Percentiles rank a stretch among this genome's conserved stretches.
These are phyloP conservation scores for Globisporangium emineosum DNA, from an alignment of 352 stramenopile genomes.

Conservation along the genomic window DNA sequence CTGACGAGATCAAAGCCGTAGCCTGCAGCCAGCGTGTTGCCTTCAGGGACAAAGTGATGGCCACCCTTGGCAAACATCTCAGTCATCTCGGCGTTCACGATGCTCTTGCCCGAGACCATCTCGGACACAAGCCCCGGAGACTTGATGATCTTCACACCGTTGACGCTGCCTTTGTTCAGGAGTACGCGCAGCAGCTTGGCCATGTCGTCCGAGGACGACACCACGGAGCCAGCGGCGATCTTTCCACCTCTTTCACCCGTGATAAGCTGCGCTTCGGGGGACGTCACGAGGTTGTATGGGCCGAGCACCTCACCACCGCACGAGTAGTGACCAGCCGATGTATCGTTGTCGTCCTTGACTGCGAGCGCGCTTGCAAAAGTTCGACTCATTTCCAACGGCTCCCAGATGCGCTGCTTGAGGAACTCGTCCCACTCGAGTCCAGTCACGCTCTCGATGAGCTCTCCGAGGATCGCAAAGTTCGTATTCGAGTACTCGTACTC, in stretches of 20 bases:
- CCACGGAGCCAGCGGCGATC: conserved; percentile 40
- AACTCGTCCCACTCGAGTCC: conserved; percentile 49
- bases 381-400: conserved; percentile 53
- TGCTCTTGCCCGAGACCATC: conserved; percentile 63
- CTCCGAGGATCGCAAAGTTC: conserved; percentile 60
- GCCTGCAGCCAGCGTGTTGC: conserved; percentile 46
- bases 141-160: conserved; percentile 43
- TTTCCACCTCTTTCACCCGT: neutral
- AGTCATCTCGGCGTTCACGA: conserved; percentile 32
- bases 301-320: conserved; percentile 43
- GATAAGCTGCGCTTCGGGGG: conserved; percentile 19
- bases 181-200: conserved; percentile 52
- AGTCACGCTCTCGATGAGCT: conserved; percentile 51
- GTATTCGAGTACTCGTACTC: conserved; percentile 59
- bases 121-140: conserved; percentile 40
- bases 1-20: conserved; percentile 68
- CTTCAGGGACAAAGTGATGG: conserved; percentile 42
- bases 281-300: conserved; percentile 39
- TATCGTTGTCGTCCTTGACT: neutral
- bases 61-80: conserved; percentile 39
- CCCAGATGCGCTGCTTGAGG: conserved; percentile 44
- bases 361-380: conserved; percentile 26
- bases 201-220: conserved; percentile 57
- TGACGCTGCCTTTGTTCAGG: conserved; percentile 57
- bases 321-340: conserved; percentile 35